phyloP scores from a whole-genome alignment of 163 green algal genomes.

The Scenedesmus sp. region DNA sequence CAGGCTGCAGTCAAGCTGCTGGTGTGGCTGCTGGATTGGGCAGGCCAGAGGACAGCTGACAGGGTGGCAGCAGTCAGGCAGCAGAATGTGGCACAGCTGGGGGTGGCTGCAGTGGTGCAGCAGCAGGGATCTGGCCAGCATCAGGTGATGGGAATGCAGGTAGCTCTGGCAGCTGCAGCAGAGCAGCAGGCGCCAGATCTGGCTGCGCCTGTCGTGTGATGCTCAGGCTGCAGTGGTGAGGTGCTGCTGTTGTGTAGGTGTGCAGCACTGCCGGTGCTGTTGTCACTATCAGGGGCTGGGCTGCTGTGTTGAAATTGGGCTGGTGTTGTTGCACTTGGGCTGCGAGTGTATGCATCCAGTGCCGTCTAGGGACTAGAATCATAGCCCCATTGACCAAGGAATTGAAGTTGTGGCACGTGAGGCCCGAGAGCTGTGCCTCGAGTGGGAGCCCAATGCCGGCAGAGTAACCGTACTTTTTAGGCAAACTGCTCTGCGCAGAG shows the following conservation, averaged over 20 bases:
- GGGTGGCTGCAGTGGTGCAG: background rate
- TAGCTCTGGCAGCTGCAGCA: background rate
- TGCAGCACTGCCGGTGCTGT: too few species aligned
- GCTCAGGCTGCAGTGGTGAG: background rate
- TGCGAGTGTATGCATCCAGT: too few species aligned
- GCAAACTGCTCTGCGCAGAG: too few species aligned
- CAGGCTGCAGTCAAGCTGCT: background rate
- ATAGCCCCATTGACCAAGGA: background rate
- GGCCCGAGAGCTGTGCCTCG: too few species aligned
- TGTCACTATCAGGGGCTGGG: too few species aligned
- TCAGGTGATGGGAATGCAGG: background rate
- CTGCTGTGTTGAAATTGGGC: too few species aligned
- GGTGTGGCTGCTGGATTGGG: slow-evolving; percentile 8
- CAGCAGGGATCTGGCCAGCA: background rate
- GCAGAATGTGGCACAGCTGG: background rate
- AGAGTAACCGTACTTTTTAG: too few species aligned
- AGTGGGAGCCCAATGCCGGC: too few species aligned
- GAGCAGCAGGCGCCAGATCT: background rate
- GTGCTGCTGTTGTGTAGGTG: background rate
- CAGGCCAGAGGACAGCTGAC: background rate
- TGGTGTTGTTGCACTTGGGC: too few species aligned
- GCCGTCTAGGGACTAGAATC: too few species aligned
- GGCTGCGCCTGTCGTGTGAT: background rate
- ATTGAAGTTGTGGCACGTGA: background rate
- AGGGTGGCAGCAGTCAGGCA: background rate